A percentile compares a stretch with the other conserved stretches of the same genome.
Evolutionary conservation across 768 basidiomycete species (phyloP).

Genomic region (Pleurotus djamor): DNA sequence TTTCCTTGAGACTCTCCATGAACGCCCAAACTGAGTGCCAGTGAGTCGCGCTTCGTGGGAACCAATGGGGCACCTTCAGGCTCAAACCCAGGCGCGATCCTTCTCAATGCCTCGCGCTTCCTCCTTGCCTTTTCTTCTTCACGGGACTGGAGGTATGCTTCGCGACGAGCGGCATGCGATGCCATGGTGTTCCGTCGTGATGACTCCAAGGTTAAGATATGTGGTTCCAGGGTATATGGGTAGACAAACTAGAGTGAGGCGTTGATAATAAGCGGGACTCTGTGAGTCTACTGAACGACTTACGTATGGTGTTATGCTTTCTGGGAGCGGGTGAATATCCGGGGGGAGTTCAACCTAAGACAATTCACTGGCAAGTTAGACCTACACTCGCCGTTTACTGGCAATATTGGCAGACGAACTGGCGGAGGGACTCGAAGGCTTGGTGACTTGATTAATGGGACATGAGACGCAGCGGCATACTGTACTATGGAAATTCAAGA

Average conservation of each 20-base stretch:
- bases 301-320: constrained; percentile 88
- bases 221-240: constrained; percentile 90
- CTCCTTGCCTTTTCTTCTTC: constrained; percentile 75
- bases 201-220: constrained; percentile 74
- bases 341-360: constrained; percentile 78
- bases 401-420: constrained; percentile 36
- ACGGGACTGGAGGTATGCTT: constrained; percentile 66
- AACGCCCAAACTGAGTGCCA: background rate
- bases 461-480: constrained; percentile 70
- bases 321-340: constrained; percentile 94
- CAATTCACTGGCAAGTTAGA: background rate
- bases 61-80: constrained; percentile 59
- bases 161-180: constrained; percentile 62
- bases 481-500: constrained; percentile 34
- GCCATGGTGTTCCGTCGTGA: constrained; percentile 67
- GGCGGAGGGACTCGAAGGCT: constrained; percentile 83
- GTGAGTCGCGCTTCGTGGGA: constrained; percentile 36
- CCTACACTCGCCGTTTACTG: background rate
- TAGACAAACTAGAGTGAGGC: constrained; percentile 84
- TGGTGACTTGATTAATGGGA: constrained; percentile 92
- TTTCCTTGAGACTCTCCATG: constrained; percentile 2
- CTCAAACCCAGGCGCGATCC: constrained; percentile 85
- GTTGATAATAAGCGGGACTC: background rate
- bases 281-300: constrained; percentile 8
- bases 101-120: constrained; percentile 65